Percentiles rank a stretch among this genome's conserved stretches.
Conservation (phyloP, 2,329 filamentous ascomycete genomes). For the Tolypocladium album region DNA sequence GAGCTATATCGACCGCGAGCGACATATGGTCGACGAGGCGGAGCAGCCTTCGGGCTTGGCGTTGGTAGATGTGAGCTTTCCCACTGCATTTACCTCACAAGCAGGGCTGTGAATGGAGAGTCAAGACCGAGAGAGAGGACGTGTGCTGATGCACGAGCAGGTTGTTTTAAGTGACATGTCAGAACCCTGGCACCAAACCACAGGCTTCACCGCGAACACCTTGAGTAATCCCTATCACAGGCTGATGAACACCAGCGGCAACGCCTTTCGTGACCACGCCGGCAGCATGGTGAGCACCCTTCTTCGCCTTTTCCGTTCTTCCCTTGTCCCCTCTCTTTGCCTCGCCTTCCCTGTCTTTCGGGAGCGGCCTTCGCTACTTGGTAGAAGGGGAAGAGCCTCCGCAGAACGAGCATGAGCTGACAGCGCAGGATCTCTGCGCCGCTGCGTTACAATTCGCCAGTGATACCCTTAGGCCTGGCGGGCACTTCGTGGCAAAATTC, state of each 20-base stretch:
- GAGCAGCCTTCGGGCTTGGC: slow-evolving; percentile 20
- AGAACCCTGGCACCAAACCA: slow-evolving; percentile 81
- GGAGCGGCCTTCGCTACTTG: too few relatives aligned
- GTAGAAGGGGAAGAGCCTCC: neutral
- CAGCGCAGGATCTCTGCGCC: slow-evolving; percentile 70
- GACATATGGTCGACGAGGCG: slow-evolving; percentile 19
- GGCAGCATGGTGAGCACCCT: slow-evolving; percentile 72
- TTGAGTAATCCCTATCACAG: slow-evolving; percentile 93
- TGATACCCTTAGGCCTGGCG: slow-evolving; percentile 71
- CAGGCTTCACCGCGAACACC: slow-evolving; percentile 72
- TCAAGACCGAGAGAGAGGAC: neutral
- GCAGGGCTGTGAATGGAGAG: neutral
- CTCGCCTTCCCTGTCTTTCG: neutral
- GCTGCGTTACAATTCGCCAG: slow-evolving; percentile 78
- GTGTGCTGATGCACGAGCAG: slow-evolving; percentile 21
- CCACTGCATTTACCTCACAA: neutral
- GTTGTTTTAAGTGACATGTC: slow-evolving; percentile 98
- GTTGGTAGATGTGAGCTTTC: slow-evolving; percentile 55
- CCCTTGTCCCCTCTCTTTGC: neutral
- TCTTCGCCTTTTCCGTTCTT: neutral
- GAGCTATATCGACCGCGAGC: slow-evolving; percentile 59
- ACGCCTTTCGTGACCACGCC: slow-evolving; percentile 74
- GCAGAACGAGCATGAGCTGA: neutral
- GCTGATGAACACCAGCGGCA: slow-evolving; percentile 99
- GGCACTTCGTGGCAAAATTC: slow-evolving; percentile 95